Evolutionary conservation across 371 early-diverging fungal species (phyloP), one percentile per base, ranked within the genome.

Genomic region (Mortierella polycephala): DNA sequence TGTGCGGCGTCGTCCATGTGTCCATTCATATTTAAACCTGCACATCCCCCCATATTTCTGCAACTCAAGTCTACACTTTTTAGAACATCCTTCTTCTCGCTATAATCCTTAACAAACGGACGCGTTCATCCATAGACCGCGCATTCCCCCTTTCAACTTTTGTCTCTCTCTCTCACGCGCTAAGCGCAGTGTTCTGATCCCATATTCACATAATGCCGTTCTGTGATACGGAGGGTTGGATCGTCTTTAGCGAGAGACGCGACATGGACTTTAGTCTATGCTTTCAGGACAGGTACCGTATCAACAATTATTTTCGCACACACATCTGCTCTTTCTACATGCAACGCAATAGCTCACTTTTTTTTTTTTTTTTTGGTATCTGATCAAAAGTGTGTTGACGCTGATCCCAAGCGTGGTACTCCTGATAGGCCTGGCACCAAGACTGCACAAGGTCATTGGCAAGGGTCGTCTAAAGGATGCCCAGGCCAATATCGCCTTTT

Each of bases 181-280:
- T 42, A 40, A 44, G 37, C 37, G 51, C 4, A 30, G 30, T 30
- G 30, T 30, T 4, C 30, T 30, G 30, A 30, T 30, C 4, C 4
- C 30, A 30, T 30, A 30, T 30, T 30, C 30, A 30, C 30, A 30
- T 30, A 30, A 56, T 64, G 55, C n/a, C 68, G 21, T 76, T 76
- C 53, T 76, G 77, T 41, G 77, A 67, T 61, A 44, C 52, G 11
- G 77, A 76, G 37, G 77, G 77, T 2, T 76, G 71, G 71, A 41
- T 47, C 18, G 57, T 64, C 50, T 67, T 71, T 47, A 76, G 77
- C 60, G n/a, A 56, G 16, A 55, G 57, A 13, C 71, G 77, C 18
- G 57, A 55, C 9, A 76, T 76, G 77, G 93, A 93, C 75, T 89
- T 93, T 47, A 88, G 90, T 7, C 86, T 88, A 45, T 93, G 93